Base-by-base conservation (phyloP, 768 basidiomycete species). In the Amanita pseudoporphyria region DNA sequence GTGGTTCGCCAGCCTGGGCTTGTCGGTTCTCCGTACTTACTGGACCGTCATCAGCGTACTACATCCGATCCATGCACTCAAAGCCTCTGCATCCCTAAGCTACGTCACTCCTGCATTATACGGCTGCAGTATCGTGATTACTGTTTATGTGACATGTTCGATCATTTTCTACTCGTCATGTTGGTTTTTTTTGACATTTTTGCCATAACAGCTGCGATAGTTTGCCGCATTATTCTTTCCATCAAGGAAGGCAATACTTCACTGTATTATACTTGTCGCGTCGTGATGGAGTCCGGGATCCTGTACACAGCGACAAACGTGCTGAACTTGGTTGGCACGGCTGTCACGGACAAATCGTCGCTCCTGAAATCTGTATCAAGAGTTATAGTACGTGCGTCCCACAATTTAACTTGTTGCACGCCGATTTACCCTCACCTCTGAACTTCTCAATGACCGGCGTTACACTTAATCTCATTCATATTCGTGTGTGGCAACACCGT, bases 121-220 rank as follows among this genome's bases (percentile, higher is more conserved):
- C 16, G 16, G 19, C 12, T 47, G 45, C 6, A 35, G 35, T 26
- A 47, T 47, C 21, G 35, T 24, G 3, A 47, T 37, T 9, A 47
- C 19, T 22, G n/a, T 47, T 26, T 47, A 47, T 28, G 13, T 33
- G 21, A 47, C 45, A 22, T 36, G 45, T 47, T 16, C 19, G 45
- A n/a, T 24, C 6, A n/a, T n/a, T 21, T 5, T 2, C 9, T 3
- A 22, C 14, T 19, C 14, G 14, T 22, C 26, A 22, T 14, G n/a
- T 5, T 24, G 14, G 7, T 13, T 21, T 0, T 22, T 16, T 22
- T 22, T 47, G 35, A 47, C 22, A 36, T 37, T 4, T 22, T 28
- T 26, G 26, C 26, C 26, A 18, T 19, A n/a, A n/a, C 22, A 47
- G 45, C 22, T 16, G 35, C 45, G 3, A 47, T 47, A 3, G 36